Base-by-base conservation (phyloP, 164 flowering plant species). In the Chloranthus sessilifolius region DNA sequence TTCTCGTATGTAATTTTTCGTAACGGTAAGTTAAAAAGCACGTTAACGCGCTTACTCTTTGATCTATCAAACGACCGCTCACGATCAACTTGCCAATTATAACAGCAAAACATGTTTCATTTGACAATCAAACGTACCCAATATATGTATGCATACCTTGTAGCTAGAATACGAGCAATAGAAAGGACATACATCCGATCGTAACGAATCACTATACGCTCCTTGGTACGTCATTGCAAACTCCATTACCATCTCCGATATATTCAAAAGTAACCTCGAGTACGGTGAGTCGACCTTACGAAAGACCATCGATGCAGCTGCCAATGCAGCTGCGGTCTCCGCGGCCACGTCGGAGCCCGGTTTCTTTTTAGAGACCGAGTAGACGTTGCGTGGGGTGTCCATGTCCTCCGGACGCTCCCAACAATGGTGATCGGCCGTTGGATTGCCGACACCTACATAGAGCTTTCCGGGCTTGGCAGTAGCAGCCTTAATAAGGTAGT, bases 341-440 rank as follows among this genome's bases (percentile, higher is more conserved):
- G 66, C 95, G 1, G 95, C 98, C 0, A 90, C 95, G 40, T 90
- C 95, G 0, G 95, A 86, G 7, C 95, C 97, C 0, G 97, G 94
- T 34, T 69, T 84, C 43, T 43, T 51, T 0, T 79, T 23, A 0
- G 92, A 75, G 21, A 90, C 87, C 0, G 55, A 78, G 57, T 80
- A 87, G 26, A 84, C 89, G 0, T 62, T 35, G 0, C 91, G 68
- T 15, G 43, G 57, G 0, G 90, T 79, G 76, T 76, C 83, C 95
- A 86, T 85, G 58, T 89, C 95, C 69, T 90, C 97, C 0, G 95
- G 89, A 37, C 95, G 55, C 62, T 84, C 84, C 98, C 95, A 90
- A 43, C 98, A 90, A 58, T 67, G 68, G 68, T 87, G 98, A 64
- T 90, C 98, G 1, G 59, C 62, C 22, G 73, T 76, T 4, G 98